A percentile compares a stretch with the other conserved stretches of the same genome.
Evolutionary conservation across 345 rosid genomes (phyloP).

Genomic region (Fremontodendron californicum): DNA sequence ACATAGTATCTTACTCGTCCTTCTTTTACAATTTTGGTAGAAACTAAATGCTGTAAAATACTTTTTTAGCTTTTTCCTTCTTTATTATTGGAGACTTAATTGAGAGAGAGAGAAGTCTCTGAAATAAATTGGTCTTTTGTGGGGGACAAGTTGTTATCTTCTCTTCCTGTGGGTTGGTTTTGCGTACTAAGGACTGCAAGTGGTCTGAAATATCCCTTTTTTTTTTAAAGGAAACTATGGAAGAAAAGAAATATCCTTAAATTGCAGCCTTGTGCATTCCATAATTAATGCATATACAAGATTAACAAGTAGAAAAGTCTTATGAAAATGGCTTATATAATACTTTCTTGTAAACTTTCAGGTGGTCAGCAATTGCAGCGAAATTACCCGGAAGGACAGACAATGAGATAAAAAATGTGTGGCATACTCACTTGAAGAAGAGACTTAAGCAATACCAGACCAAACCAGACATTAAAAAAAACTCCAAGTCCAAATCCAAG

Average conservation of each 20-base stretch:
- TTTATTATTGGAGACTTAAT: too few species aligned
- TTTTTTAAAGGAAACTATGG: neutral
- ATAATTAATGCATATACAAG: too few species aligned
- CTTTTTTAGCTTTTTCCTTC: too few species aligned
- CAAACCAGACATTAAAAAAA: conserved; percentile 18
- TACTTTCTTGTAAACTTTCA: conserved; percentile 15
- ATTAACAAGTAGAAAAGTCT: too few species aligned
- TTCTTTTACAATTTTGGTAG: too few species aligned
- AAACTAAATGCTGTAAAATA: too few species aligned
- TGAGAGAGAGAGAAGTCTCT: too few species aligned
- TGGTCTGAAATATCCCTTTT: neutral
- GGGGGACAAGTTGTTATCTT: neutral
- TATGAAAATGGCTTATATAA: neutral
- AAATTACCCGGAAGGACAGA: conserved; percentile 83
- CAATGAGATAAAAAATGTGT: conserved; percentile 84
- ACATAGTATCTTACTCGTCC: too few species aligned
- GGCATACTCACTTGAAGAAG: conserved; percentile 94
- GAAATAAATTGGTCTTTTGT: neutral
- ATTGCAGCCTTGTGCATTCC: neutral
- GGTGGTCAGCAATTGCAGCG: conserved; percentile 91
- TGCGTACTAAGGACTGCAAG: neutral
- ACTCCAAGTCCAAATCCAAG: conserved; percentile 1
- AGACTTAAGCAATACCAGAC: conserved; percentile 40
- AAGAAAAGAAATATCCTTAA: neutral
- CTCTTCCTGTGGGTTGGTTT: neutral